These are phyloP conservation scores for Chlorophyllum brunneum DNA, from an alignment of 768 basidiomycete species.

Conservation along the genomic window DNA sequence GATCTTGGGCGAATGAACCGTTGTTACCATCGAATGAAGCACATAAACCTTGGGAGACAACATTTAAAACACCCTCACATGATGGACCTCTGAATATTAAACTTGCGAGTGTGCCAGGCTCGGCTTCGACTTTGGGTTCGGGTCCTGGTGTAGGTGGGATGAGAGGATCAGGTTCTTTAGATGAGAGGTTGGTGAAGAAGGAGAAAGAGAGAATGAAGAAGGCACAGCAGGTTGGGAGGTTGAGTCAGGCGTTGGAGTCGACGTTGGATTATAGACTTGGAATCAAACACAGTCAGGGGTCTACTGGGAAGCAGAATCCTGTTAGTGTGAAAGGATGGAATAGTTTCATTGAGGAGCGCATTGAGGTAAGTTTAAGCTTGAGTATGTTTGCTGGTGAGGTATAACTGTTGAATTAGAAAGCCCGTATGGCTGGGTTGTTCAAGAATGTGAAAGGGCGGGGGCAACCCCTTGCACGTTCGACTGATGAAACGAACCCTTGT, in stretches of 20 bases:
- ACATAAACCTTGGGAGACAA: conserved; percentile 70
- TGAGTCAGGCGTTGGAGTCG: conserved; percentile 63
- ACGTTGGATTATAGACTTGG: conserved; percentile 77
- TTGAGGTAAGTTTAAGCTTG: conserved; percentile 50
- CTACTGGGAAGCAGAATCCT: conserved; percentile 43
- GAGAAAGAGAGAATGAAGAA: conserved; percentile 51
- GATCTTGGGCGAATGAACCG: conserved; percentile 46
- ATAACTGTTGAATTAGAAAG: too few species aligned
- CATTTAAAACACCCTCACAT: conserved; percentile 59
- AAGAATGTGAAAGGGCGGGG: conserved; percentile 67
- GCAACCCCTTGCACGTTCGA: conserved; percentile 31
- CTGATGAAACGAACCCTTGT: conserved; percentile 47
- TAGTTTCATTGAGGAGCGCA: conserved; percentile 70
- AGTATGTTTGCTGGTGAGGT: background rate
- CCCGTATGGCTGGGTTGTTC: conserved; percentile 64
- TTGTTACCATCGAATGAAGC: conserved; percentile 51
- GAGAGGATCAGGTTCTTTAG: background rate
- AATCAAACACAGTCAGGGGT: conserved; percentile 27
- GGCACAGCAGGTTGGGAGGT: conserved; percentile 47
- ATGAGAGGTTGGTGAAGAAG: conserved; percentile 27
- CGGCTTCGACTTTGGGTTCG: conserved; percentile 15
- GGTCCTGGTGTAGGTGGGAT: background rate
- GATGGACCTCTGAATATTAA: conserved; percentile 44
- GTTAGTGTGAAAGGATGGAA: conserved; percentile 71
- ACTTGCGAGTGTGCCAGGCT: conserved; percentile 41